Conservation (phyloP, 805 yeast species). For the Starmerella floricola region DNA sequence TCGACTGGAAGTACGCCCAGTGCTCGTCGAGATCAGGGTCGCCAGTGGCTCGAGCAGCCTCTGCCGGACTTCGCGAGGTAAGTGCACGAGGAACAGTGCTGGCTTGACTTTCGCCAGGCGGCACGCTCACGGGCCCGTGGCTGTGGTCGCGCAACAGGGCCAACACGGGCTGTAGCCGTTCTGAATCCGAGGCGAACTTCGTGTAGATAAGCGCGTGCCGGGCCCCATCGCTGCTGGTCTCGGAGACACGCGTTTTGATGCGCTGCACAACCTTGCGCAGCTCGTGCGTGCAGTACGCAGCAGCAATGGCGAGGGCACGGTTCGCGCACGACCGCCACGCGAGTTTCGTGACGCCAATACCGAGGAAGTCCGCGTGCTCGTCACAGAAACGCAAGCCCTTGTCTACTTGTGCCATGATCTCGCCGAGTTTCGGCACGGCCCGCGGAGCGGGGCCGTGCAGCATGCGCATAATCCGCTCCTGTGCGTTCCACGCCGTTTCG, state of each 20-base stretch:
- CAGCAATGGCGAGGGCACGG: conserved; percentile 61
- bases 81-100: too few species aligned
- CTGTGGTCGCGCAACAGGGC: conserved; percentile 9
- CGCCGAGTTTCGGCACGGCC: conserved; percentile 42
- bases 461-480: conserved; percentile 56
- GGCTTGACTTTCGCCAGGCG: too few species aligned
- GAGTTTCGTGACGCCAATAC: conserved; percentile 52
- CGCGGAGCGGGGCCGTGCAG: conserved; percentile 62
- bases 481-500: conserved; percentile 45
- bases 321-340: conserved; percentile 76
- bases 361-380: conserved; percentile 49
- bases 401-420: conserved; percentile 49
- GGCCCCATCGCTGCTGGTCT: conserved; percentile 6
- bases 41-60: too few species aligned
- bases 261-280: conserved; percentile 25
- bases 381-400: conserved; percentile 50
- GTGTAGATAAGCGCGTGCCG: conserved; percentile 19
- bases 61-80: too few species aligned
- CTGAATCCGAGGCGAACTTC: conserved; percentile 19
- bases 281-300: conserved; percentile 43
- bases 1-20: conserved; percentile 12
- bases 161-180: conserved; percentile 7
- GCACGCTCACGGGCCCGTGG: too few species aligned
- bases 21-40: not conserved
- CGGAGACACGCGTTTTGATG: conserved; percentile 4